Conservation (phyloP, 305 asterid genomes). For the Plantago lanceolata region DNA sequence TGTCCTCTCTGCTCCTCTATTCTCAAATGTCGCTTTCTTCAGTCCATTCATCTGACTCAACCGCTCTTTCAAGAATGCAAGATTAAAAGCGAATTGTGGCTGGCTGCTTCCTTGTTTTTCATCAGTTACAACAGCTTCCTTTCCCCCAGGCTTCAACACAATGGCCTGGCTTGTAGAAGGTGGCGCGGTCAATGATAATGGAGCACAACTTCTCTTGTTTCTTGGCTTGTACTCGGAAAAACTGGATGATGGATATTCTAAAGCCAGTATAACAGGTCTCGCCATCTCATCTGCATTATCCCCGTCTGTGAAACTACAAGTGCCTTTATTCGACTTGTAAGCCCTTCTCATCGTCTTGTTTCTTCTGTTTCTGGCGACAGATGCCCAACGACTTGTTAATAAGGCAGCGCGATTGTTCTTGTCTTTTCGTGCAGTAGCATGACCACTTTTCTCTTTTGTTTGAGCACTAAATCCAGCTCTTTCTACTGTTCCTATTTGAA, state of each 20-base stretch:
- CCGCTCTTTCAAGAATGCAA: constrained; percentile 59
- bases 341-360: constrained; percentile 7
- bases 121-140: constrained; percentile 16
- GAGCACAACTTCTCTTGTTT: constrained; percentile 39
- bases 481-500: neutral
- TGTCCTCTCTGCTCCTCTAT: too few species aligned
- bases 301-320: constrained; percentile 14
- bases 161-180: neutral
- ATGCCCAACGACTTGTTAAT: neutral
- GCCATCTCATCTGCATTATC: constrained; percentile 15
- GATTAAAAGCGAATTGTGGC: constrained; percentile 50
- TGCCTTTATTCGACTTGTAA: constrained; percentile 3
- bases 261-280: constrained; percentile 61
- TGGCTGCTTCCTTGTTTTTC: neutral
- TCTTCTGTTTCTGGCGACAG: constrained; percentile 12
- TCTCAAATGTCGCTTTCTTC: too few species aligned
- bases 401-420: neutral
- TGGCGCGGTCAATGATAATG: constrained; percentile 5
- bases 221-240: constrained; percentile 34
- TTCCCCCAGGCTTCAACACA: neutral
- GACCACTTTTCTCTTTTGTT: neutral
- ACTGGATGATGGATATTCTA: constrained; percentile 47
- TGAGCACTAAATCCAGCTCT: neutral
- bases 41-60: constrained; percentile 42
- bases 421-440: constrained; percentile 1